Evolutionary conservation across 371 early-diverging fungal genomes (phyloP).

Genomic region (Mortierella polycephala): DNA sequence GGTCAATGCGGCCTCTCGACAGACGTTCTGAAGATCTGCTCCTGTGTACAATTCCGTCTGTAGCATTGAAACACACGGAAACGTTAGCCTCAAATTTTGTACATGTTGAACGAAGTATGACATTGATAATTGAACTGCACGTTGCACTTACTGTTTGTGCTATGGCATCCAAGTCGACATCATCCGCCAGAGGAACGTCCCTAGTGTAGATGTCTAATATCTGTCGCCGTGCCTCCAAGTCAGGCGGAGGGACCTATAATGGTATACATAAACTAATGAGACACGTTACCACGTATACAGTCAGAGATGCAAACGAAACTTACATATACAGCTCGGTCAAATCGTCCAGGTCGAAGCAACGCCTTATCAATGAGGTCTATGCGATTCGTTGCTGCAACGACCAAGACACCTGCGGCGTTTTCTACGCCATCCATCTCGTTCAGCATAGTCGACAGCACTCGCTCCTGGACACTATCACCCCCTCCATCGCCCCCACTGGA

Average conservation of each 20-base stretch:
- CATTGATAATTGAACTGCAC: background rate
- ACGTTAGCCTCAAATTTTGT: background rate
- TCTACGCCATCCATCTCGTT: constrained; percentile 98
- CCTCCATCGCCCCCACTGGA: constrained; percentile 68
- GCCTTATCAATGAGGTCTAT: constrained; percentile 97
- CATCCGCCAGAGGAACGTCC: constrained; percentile 74
- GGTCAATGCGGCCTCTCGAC: constrained; percentile 96
- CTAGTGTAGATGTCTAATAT: constrained; percentile 91
- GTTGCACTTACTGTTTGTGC: constrained; percentile 63
- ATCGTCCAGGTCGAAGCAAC: constrained; percentile 94
- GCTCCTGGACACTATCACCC: constrained; percentile 87
- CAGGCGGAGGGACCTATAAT: constrained; percentile 86
- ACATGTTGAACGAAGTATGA: background rate
- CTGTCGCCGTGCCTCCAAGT: constrained; percentile 76
- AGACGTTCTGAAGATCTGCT: constrained; percentile 96
- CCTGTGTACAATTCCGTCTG: constrained; percentile 94
- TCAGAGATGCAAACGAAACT: constrained; percentile 18
- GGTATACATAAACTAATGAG: background rate
- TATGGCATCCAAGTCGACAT: constrained; percentile 77
- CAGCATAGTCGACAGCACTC: constrained; percentile 89
- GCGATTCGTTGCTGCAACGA: constrained; percentile 95
- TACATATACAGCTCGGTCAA: constrained; percentile 93
- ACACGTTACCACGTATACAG: background rate
- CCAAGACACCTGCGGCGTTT: constrained; percentile 38
- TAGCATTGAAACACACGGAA: background rate